phyloP scores from a whole-genome alignment of 192 early-diverging fungal genomes.

The Dispira simplex region DNA sequence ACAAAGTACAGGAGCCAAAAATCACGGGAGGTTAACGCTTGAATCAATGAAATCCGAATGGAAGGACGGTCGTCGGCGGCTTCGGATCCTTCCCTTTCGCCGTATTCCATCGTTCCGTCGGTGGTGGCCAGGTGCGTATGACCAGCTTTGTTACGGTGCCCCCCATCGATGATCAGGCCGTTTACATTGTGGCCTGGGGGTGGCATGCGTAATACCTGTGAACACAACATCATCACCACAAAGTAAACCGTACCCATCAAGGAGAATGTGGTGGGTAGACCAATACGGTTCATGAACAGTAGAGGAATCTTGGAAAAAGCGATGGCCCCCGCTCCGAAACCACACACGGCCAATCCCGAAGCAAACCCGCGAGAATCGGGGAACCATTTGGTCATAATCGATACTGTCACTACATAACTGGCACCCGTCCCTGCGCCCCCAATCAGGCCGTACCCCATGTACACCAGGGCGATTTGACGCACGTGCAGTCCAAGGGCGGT shows the following conservation, averaged over 20 bases:
- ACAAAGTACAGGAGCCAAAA: conserved; percentile 43
- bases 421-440: conserved; percentile 54
- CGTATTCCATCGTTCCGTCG: too few relatives aligned
- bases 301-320: conserved; percentile 47
- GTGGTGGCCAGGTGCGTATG: conserved; percentile 13
- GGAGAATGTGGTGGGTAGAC: conserved; percentile 45
- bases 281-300: conserved; percentile 30
- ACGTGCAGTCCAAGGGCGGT: conserved; percentile 40
- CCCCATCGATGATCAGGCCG: conserved; percentile 30
- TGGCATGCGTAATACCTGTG: conserved; percentile 39
- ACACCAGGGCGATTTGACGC: conserved; percentile 41
- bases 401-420: conserved; percentile 59
- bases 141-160: conserved; percentile 8
- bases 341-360: conserved; percentile 59
- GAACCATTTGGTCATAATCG: conserved; percentile 66
- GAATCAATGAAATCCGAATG: conserved; percentile 29
- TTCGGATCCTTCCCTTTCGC: too few relatives aligned
- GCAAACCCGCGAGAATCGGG: conserved; percentile 57
- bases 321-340: conserved; percentile 59
- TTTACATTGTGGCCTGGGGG: conserved; percentile 37
- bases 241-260: conserved; percentile 45
- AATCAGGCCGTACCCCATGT: conserved; percentile 56
- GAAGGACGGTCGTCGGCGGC: conserved; percentile 27
- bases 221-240: conserved; percentile 41
- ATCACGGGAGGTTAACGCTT: conserved; percentile 36